Evolutionary conservation across 2,329 filamentous ascomycete genomes (phyloP).

Genomic region (Sphaerulina musiva): DNA sequence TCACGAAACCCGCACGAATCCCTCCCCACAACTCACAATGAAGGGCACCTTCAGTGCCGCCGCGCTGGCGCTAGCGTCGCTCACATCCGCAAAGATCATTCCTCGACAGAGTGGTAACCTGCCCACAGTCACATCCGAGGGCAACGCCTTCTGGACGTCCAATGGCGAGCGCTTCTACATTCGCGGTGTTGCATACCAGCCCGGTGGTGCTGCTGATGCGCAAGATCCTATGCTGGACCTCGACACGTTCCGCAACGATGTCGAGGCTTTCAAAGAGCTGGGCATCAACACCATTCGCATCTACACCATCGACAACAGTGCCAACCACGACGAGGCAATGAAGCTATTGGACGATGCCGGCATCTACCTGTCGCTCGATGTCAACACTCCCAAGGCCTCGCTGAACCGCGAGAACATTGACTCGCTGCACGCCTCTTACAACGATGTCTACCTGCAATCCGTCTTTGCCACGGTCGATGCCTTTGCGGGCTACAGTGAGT

Average conservation of each 20-base stretch:
- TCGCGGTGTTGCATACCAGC: constrained; percentile 51
- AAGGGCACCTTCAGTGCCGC: constrained; percentile 13
- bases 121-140: constrained; percentile 23
- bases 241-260: constrained; percentile 66
- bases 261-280: constrained; percentile 71
- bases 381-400: constrained; percentile 82
- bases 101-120: constrained; percentile 18
- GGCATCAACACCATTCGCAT: constrained; percentile 86
- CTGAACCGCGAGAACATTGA: constrained; percentile 67
- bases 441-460: constrained; percentile 74
- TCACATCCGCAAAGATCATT: constrained; percentile 15
- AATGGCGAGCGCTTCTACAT: constrained; percentile 54
- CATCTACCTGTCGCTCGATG: constrained; percentile 86
- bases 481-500: constrained; percentile 62
- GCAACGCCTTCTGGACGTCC: constrained; percentile 51
- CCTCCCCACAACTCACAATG: constrained; percentile 14
- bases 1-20: neutral
- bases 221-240: constrained; percentile 69
- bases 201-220: constrained; percentile 55
- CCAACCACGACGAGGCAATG: constrained; percentile 80
- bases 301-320: constrained; percentile 86
- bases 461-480: constrained; percentile 83
- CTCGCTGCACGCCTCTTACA: constrained; percentile 61
- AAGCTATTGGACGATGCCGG: constrained; percentile 67
- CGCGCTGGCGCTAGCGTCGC: constrained; percentile 20